Evolutionary conservation across 345 rosid species (phyloP), one percentile per base, ranked within the genome.

Genomic region (Populus pruinosa): DNA sequence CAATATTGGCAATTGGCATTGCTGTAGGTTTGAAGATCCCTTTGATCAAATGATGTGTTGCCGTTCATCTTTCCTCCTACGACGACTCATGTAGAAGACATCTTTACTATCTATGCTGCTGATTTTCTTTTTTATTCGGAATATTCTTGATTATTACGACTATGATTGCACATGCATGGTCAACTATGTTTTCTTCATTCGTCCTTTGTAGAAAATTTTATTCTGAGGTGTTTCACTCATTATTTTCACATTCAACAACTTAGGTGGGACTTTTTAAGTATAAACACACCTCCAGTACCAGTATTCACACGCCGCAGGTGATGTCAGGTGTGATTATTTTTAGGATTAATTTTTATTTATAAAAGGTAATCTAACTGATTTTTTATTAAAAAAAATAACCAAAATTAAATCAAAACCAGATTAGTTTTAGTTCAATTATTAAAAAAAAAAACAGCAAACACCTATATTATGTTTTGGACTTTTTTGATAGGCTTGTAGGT

Each of bases 21-120:
- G 99, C 82, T 93, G 97, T 88, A 97, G 96, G 4, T 90, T 94
- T 41, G 97, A 93, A 83, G 96, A 95, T 76, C 97, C 97, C 29
- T 90, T 91, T 78, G 90, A 95, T 81, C 91, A 88, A n/a, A 59
- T 96, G 99, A 43, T 95, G 98, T 78, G 91, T 97, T 61, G 92
- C 97, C 64, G 86, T 90, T 79, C 89, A 96, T 71, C 97, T 91
- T 78, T 68, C 87, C 75, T 89, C 98, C 2, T 93, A 95, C 59
- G 99, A 95, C 77, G 97, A 93, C 76, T 91, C 84, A 88, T 79
- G 29, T 70, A 17, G 56, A 76, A 59, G 50, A 8, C 20, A 2
- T 23, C 47, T 21, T 55, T 20, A 55, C 23, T 6, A 55, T 11
- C 23, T 25, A 47, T 47, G 53, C 53, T 14, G 53, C 18, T 13